Evolutionary conservation across 108 stramenopile genomes (phyloP), one percentile per base, ranked within the genome.

Genomic region (Mayamaea pseudoterrestris): DNA sequence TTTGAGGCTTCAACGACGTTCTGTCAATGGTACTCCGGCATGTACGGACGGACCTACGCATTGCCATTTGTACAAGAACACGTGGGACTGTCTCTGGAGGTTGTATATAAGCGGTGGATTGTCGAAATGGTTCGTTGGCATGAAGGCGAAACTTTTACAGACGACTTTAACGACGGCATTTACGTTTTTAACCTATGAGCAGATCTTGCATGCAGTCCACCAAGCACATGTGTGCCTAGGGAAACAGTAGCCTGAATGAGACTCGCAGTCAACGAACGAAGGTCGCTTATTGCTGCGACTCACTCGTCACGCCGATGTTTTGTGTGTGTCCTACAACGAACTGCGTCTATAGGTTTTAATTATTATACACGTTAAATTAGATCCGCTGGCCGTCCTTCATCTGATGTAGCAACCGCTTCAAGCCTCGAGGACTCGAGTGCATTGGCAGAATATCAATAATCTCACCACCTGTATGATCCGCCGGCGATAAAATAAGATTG

Each of bases 141-240:
- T 96, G 84, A 64, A 76, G 28, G 89, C 93, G 0, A 96, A 96
- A 50, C 52, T 96, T 25, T 41, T 90, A 16, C 93, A 94, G 42
- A 93, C 95, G 0, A 93, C 94, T 1, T 57, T 94, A 48, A 91
- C 93, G 20, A 20, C 37, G 3, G 76, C 84, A 18, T 76, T 83
- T 35, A 83, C 76, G 18, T 94, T 91, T 59, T 62, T 94, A 62
- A 83, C 84, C 6, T 94, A 94, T 54, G 93, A 94, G 47, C 83
- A 88, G 48, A 83, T 83, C 35, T 47, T 89, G 21, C 14, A 44
- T 20, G 37, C 57, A 36, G 66, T 78, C 12, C 50, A 50, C 16
- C 30, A 28, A 2, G 47, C 30, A 14, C 47, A 48, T 35, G 3
- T 29, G 7, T 30, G 44, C 44, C 7, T 14, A 9, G 16, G 41